phyloP scores from a whole-genome alignment of 768 basidiomycete species.

The Leucosporidium creatinivorum region DNA sequence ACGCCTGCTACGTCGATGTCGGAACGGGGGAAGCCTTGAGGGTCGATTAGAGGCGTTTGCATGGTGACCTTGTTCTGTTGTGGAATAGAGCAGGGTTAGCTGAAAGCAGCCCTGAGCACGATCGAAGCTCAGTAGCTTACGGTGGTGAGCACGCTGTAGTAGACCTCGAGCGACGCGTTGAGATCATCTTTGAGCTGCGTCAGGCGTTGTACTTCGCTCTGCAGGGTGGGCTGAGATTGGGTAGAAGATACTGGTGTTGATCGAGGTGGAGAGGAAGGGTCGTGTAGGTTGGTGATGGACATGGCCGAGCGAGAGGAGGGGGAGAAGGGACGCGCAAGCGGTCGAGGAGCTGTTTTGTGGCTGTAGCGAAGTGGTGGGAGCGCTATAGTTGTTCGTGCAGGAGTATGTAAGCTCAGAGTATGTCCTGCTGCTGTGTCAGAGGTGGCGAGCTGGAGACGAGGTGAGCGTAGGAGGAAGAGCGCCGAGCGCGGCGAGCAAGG shows the following conservation, averaged over 20 bases:
- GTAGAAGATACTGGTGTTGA: background rate
- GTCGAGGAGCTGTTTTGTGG: no score
- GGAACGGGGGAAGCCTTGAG: conserved; percentile 79
- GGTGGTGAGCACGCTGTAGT: conserved; percentile 9
- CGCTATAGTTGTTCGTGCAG: background rate
- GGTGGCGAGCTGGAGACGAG: no score
- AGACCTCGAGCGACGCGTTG: conserved; percentile 14
- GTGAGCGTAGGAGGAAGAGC: no score
- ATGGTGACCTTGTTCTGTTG: conserved; percentile 54
- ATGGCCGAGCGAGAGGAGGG: background rate
- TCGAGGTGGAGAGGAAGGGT: background rate
- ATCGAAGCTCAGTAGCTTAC: conserved; percentile 1
- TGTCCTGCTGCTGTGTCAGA: background rate
- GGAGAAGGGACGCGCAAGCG: background rate
- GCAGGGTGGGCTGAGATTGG: background rate
- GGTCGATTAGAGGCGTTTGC: conserved; percentile 68
- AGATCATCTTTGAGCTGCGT: background rate
- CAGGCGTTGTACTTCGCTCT: conserved; percentile 10
- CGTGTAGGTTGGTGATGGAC: conserved; percentile 4
- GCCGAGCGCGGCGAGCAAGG: no score
- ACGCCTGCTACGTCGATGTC: conserved; percentile 74
- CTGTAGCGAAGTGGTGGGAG: background rate
- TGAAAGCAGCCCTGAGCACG: no score
- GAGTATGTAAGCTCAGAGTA: background rate
- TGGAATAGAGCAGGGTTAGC: background rate